Base-by-base conservation (phyloP, 1,139 yeast species). In the Sugiyamaella pinicola region DNA sequence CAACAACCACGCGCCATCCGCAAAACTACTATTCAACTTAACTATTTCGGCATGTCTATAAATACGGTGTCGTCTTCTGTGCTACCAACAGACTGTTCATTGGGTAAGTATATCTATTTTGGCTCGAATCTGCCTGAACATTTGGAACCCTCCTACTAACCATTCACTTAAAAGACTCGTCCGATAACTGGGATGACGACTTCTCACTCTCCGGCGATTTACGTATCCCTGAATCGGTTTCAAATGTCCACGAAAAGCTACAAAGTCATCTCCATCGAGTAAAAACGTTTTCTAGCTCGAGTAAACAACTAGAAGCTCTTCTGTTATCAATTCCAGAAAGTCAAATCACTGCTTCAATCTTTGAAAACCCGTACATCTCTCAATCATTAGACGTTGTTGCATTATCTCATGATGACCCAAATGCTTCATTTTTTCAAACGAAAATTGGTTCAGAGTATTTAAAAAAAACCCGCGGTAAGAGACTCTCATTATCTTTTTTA, bases 131-230 rank as follows among this genome's bases (percentile, higher is more conserved):
- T n/a, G n/a, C n/a, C n/a, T n/a, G n/a, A n/a, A n/a, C n/a, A n/a
- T n/a, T n/a, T n/a, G n/a, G n/a, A n/a, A n/a, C n/a, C n/a, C 28
- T 38, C 17, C 31, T n/a, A 1, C 29, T 19, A 21, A 19, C 29
- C 18, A n/a, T n/a, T n/a, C 21, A 18, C 43, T 46, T n/a, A 9
- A 29, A 22, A 43, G 55, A 43, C 7, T 49, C 58, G 15, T 49
- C 58, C 12, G 64, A 61, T 24, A 55, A 55, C 52, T 62, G 65
- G 65, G 65, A 62, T 39, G 63, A 60, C 34, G 65, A 62, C 46
- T 59, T 59, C 43, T 43, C 40, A 22, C 57, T 60, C 46, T 41
- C 51, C 4, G 64, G 60, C 4, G 63, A 60, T 6, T 41, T 59
- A 4, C 35, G 26, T n/a, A 55, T 60, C 40, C 55, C 59, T 8